phyloP scores from a whole-genome alignment of 371 early-diverging fungal genomes.

The Phascolomyces articulosus region DNA sequence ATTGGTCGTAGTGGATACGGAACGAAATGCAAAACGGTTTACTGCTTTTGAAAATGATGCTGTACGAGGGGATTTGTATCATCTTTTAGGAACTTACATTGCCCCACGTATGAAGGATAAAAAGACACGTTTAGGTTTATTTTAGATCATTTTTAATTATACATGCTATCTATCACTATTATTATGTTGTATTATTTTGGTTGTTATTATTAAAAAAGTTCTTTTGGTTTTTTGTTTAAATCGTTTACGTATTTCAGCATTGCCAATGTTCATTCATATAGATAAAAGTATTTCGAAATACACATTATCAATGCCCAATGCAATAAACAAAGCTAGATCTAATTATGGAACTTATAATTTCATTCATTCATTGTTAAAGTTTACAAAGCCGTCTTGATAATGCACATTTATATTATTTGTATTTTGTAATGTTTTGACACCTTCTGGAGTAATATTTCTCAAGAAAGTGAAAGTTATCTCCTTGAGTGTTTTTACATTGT shows the following conservation, averaged over 20 bases:
- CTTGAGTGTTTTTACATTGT: not conserved
- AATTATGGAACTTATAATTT: too few species aligned
- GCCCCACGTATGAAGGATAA: conserved; percentile 38
- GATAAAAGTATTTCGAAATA: too few species aligned
- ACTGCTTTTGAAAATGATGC: conserved; percentile 79
- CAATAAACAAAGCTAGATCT: too few species aligned
- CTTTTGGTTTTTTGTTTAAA: too few species aligned
- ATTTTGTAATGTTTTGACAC: not conserved
- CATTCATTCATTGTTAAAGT: too few species aligned
- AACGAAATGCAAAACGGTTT: conserved; percentile 76
- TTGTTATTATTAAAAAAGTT: not conserved
- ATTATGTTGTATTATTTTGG: not conserved
- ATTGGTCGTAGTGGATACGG: conserved; percentile 74
- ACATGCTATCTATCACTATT: not conserved
- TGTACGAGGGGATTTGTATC: conserved; percentile 68
- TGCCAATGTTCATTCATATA: too few species aligned
- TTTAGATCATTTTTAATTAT: conserved; percentile 17
- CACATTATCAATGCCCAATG: too few species aligned
- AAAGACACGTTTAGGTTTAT: conserved; percentile 42
- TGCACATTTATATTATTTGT: not conserved
- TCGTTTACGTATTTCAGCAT: too few species aligned
- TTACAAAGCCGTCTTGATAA: too few species aligned
- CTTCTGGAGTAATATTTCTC: not conserved
- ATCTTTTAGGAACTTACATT: conserved; percentile 39
- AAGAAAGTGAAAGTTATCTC: not conserved